A percentile compares a stretch with the other conserved stretches of the same genome.
phyloP scores from a whole-genome alignment of 257 asterid species.

The Rauvolfia tetraphylla region DNA sequence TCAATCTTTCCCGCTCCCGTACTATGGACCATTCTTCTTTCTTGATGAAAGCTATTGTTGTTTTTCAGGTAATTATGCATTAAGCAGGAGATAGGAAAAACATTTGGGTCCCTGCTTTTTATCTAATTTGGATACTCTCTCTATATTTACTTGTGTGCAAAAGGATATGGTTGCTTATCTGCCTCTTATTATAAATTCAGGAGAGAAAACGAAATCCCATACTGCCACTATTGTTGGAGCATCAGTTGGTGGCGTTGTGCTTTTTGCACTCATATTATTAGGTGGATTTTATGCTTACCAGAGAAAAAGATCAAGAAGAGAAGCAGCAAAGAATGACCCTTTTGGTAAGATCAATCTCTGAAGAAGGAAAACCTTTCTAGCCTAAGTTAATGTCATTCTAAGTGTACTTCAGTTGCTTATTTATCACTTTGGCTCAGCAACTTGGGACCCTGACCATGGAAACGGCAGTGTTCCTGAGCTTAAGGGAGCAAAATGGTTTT shows the following conservation, averaged over 20 bases:
- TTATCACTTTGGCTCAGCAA: conserved; percentile 45
- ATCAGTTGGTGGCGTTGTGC: conserved; percentile 49
- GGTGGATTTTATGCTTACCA: conserved; percentile 56
- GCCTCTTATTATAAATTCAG: conserved; percentile 19
- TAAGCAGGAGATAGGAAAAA: neutral
- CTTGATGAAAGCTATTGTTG: conserved; percentile 53
- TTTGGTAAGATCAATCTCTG: conserved; percentile 52
- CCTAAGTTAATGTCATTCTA: neutral
- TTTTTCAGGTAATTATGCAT: conserved; percentile 50
- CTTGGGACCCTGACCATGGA: conserved; percentile 64
- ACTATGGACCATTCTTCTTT: conserved; percentile 72
- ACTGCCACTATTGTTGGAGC: conserved; percentile 61
- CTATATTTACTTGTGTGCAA: neutral
- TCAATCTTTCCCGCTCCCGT: conserved; percentile 43
- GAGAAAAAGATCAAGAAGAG: conserved; percentile 43
- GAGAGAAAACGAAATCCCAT: conserved; percentile 45
- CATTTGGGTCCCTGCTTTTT: neutral
- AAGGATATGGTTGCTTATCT: neutral
- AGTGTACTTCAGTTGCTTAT: conserved; percentile 7
- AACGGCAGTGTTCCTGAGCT: conserved; percentile 78
- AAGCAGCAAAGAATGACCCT: conserved; percentile 48
- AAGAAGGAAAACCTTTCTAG: conserved; percentile 6
- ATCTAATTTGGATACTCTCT: conserved; percentile 6
- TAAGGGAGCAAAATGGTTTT: conserved; percentile 77
- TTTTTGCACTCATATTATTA: conserved; percentile 39